phyloP scores from a whole-genome alignment of 306 rosid species.

The Sicyos edulis region DNA sequence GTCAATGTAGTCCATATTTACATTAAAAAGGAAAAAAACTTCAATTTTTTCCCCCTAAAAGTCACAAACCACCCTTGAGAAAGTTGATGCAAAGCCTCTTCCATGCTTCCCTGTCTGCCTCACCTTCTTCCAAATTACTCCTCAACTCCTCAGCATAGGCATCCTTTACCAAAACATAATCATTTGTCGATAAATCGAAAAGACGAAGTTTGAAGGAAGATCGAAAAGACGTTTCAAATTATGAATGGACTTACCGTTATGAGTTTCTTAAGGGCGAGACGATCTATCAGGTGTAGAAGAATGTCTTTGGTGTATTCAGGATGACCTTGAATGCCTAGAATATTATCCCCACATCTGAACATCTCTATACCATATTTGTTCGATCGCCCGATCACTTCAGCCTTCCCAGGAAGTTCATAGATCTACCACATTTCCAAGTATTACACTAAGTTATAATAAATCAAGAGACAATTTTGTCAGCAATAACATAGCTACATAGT shows the following conservation, averaged over 20 bases:
- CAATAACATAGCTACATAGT: too few relatives aligned
- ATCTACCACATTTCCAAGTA: conserved; percentile 32
- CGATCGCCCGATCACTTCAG: conserved; percentile 69
- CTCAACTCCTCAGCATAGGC: conserved; percentile 39
- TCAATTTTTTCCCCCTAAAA: neutral
- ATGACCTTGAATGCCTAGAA: conserved; percentile 90
- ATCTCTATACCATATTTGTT: conserved; percentile 67
- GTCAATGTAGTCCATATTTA: neutral
- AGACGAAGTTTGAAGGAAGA: too few relatives aligned
- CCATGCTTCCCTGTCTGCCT: conserved; percentile 71
- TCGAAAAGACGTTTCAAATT: neutral
- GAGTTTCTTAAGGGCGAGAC: conserved; percentile 37
- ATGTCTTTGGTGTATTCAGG: conserved; percentile 82
- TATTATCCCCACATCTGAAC: conserved; percentile 60
- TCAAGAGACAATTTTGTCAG: conserved; percentile 18
- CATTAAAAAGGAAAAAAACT: neutral
- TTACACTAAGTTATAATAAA: conserved; percentile 43
- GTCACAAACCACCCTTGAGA: conserved; percentile 51
- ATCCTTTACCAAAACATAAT: conserved; percentile 30
- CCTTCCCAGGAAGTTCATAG: conserved; percentile 59
- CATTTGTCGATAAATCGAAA: neutral
- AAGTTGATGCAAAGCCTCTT: conserved; percentile 52
- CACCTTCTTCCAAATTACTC: conserved; percentile 33
- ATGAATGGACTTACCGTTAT: conserved; percentile 33
- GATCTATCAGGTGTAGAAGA: conserved; percentile 55